Base-by-base conservation (phyloP, 352 stramenopile genomes). In the Aphanomyces cochlioides region DNA sequence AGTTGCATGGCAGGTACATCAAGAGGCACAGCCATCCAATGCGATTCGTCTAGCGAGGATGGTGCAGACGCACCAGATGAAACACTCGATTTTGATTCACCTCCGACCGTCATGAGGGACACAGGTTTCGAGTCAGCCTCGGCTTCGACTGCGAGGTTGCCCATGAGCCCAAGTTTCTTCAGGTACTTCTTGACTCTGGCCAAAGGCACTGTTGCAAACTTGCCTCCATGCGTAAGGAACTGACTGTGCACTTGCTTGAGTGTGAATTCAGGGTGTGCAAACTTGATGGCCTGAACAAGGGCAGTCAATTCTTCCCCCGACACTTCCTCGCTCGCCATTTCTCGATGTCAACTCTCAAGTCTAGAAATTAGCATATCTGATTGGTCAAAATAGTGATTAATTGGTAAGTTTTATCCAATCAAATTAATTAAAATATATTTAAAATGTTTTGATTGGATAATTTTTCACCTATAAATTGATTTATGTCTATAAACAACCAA, bases 231-330 rank as follows among this genome's bases (percentile, higher is more conserved):
- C 8, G 80, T 82, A 36, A 82, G 64, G 43, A 95, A 85, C 70
- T 92, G 75, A 13, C 87, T 80, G 77, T 93, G 84, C 64, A 92
- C 79, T 66, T 87, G 85, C 83, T 95, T 95, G 77, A 87, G 78
- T 39, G 84, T 85, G 54, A 85, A 95, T 38, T 90, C 82, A 4
- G 84, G 78, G 69, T 93, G 82, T 36, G 85, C 85, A 72, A 95
- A 95, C 76, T 93, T 95, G 76, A 95, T 83, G 64, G 87, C 87
- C 71, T 93, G 89, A 74, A 95, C 87, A 12, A 95, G 78, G 68
- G 87, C 87, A 41, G 82, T 90, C 36, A 95, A 82, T 74, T 95
- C 87, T 36, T 92, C 87, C 48, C 77, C 78, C 57, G 88, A 77
- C 57, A 93, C 84, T 1, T 70, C 64, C 39, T 54, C 64, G 43